Evolutionary conservation across 495 filamentous ascomycete genomes (phyloP), one percentile per base, ranked within the genome.

Genomic region (Parmelia sp.): DNA sequence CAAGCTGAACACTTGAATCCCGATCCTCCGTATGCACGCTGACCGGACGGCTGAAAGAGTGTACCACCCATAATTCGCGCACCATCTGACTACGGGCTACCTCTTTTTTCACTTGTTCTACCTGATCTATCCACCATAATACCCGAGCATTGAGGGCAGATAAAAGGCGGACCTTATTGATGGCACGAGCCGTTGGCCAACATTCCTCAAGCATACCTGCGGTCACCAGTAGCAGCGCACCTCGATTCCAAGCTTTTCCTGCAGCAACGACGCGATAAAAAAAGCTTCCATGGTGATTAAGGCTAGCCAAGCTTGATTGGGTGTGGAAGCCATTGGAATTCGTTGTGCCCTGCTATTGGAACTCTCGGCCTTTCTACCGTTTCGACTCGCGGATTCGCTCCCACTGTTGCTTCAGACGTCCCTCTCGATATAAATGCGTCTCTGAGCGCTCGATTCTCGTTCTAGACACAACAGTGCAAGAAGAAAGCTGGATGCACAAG

Each of bases 191-290:
- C 37, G 42, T 62, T 61, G 57, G 21, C 44, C 56, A 68, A 62
- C 66, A 68, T 68, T 68, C 66, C 66, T 68, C 66, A 65, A 36
- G 37, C n/a, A 40, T 63, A 63, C 25, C 37, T 23, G 27, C 42
- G 33, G 51, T 63, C 39, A 44, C 27, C 58, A 35, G 37, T 33
- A 63, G 40, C 61, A 57, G 14, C 53, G 39, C 5, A 23, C 21
- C 39, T 63, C 39, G 57, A 63, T 57, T 63, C 51, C 49, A 42
- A 57, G 35, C 51, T 33, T 33, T 57, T 17, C 36, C 15, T 55
- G 27, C 15, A 33, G 51, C 37, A 44, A 25, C 27, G 29, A 35
- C 36, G 49, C 29, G 39, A 57, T 36, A 63, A 57, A 63, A 57
- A 63, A 44, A 17, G 27, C 2, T 17, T 27, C 29, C 19, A 27